Evolutionary conservation across 2,329 filamentous ascomycete genomes (phyloP).

Genomic region (Fusarium sp.): DNA sequence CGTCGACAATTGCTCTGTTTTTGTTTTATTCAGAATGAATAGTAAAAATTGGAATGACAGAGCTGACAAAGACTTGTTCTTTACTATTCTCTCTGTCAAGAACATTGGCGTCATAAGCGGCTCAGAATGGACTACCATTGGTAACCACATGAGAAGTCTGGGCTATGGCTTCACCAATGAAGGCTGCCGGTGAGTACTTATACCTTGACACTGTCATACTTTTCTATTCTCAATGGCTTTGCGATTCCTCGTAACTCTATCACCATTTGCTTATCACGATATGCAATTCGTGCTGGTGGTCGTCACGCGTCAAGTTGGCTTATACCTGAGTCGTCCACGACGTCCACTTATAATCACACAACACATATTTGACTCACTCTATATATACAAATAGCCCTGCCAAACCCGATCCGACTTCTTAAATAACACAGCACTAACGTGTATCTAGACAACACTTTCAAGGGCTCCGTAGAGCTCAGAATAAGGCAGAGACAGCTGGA

Average conservation of each 20-base stretch:
- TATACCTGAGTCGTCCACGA: constrained; percentile 9
- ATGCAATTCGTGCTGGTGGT: constrained; percentile 5
- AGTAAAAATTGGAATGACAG: constrained; percentile 72
- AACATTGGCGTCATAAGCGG: constrained; percentile 73
- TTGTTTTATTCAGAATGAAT: constrained; percentile 53
- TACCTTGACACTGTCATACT: constrained; percentile 9
- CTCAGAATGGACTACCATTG: constrained; percentile 71
- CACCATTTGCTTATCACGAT: constrained; percentile 5
- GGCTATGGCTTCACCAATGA: constrained; percentile 74
- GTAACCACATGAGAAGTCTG: constrained; percentile 68
- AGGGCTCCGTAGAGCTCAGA: constrained; percentile 66
- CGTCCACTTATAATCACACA: neutral
- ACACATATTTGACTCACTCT: neutral
- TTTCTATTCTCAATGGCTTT: neutral
- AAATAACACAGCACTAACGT: constrained; percentile 26
- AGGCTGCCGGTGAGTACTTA: constrained; percentile 67
- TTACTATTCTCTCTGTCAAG: constrained; percentile 71
- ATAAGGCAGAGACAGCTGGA: constrained; percentile 61
- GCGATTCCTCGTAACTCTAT: neutral
- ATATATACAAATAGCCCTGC: neutral
- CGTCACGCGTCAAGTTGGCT: constrained; percentile 22
- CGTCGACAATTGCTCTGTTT: constrained; percentile 6
- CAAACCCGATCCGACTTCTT: neutral
- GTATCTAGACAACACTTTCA: constrained; percentile 68
- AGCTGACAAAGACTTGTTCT: constrained; percentile 72